Base-by-base conservation (phyloP, 306 rosid species). In the Trichosanthes cucumerina region DNA sequence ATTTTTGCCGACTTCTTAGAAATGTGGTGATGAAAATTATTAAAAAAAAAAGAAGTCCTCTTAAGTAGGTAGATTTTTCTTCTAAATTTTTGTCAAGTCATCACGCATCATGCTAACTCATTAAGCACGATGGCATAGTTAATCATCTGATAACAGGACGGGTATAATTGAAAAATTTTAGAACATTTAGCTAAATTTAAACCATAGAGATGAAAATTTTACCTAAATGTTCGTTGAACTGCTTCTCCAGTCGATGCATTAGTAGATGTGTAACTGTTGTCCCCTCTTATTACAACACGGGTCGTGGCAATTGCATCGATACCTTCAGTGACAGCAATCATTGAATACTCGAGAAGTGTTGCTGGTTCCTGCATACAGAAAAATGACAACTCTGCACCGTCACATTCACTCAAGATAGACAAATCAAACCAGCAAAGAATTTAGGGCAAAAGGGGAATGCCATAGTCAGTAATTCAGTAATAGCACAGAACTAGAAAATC, bases 261-360 rank as follows among this genome's bases (percentile, higher is more conserved):
- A 47, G 90, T 90, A 44, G 90, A 41, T 38, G 82, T 38, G 4
- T 44, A 81, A 54, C 46, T 80, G 12, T 75, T 80, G 18, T 90
- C 92, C 57, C 85, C 90, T 19, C 91, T 89, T 41, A 96, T 96
- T 71, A 87, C 59, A 70, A 96, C 97, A 34, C 97, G 91, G 62
- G 99, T 96, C 57, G 96, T 85, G 52, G 98, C 99, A 83, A 96
- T 96, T 78, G 99, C 97, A 84, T 96, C 99, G 46, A 93, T 96
- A 82, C 99, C 99, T 89, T 93, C 98, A 1, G 99, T 96, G 41
- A 93, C 98, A 8, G 91, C 90, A 83, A 2, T 88, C 93, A 96
- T 78, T 0, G 98, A 96, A 86, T 96, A 96, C 86, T 96, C 99
- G 11, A 93, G 89, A 81, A 96, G 99, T 9, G 86, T 82, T 53